Evolutionary conservation across 345 rosid species (phyloP).

Genomic region (Salix exigua): DNA sequence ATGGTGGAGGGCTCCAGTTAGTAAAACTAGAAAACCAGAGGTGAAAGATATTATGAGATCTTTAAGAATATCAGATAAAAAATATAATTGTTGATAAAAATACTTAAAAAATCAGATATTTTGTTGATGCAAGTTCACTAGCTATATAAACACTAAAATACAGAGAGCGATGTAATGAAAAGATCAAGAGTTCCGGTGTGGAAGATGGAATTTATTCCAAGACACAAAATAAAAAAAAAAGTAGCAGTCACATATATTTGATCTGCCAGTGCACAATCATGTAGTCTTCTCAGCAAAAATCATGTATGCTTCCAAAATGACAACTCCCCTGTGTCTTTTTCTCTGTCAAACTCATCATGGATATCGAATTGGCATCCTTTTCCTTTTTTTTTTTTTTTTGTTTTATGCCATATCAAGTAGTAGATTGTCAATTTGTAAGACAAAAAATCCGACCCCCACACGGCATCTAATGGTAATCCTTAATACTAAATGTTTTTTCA

Average conservation of each 20-base stretch:
- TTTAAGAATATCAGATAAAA: too few relatives aligned
- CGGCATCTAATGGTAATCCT: neutral
- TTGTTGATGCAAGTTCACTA: too few relatives aligned
- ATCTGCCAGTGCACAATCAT: constrained; percentile 8
- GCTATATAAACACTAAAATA: too few relatives aligned
- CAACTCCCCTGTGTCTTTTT: neutral
- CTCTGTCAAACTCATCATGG: constrained; percentile 1
- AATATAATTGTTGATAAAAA: too few relatives aligned
- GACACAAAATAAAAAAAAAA: neutral
- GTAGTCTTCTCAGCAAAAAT: constrained; percentile 11
- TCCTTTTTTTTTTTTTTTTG: neutral
- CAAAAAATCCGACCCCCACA: neutral
- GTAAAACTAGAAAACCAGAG: too few relatives aligned
- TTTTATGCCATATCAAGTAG: constrained; percentile 4
- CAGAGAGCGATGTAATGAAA: neutral
- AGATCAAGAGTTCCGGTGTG: neutral
- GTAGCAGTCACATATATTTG: neutral
- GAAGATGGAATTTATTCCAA: neutral
- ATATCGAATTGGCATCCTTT: constrained; percentile 10
- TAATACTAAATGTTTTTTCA: neutral
- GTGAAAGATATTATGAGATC: too few relatives aligned
- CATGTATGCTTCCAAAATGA: constrained; percentile 7
- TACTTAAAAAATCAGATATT: too few relatives aligned
- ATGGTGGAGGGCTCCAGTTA: neutral
- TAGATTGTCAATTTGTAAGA: constrained; percentile 8